Evolutionary conservation across 177 flowering plant genomes (phyloP).

Genomic region (Tripterygium wilfordii): DNA sequence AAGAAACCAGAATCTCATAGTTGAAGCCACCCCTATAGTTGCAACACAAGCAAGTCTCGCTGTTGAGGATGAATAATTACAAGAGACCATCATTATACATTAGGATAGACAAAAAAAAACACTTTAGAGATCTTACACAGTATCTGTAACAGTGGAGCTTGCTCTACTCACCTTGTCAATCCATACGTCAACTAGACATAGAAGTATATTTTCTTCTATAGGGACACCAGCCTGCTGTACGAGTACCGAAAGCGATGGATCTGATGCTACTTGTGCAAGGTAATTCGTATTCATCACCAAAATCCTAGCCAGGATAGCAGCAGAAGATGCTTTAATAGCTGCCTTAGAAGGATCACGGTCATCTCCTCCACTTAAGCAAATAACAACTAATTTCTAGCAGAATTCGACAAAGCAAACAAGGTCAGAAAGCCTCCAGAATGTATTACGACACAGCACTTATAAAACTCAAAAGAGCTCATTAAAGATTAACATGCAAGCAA

Average conservation of each 20-base stretch:
- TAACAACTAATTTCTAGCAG: slow-evolving; percentile 65
- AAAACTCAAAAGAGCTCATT: no score
- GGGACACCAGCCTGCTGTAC: slow-evolving; percentile 69
- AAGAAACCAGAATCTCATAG: no score
- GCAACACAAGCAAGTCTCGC: no score
- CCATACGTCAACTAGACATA: slow-evolving; percentile 84
- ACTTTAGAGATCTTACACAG: no score
- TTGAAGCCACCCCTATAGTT: no score
- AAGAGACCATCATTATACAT: no score
- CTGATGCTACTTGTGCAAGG: slow-evolving; percentile 77
- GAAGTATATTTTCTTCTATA: slow-evolving; percentile 71
- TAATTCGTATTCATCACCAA: slow-evolving; percentile 82
- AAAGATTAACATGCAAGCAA: no score
- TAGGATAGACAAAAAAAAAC: no score
- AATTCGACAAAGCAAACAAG: no score
- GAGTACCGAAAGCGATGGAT: slow-evolving; percentile 46
- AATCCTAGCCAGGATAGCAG: slow-evolving; percentile 83
- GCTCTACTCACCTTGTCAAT: slow-evolving; percentile 73
- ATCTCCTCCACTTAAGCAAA: slow-evolving; percentile 86
- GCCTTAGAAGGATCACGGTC: slow-evolving; percentile 76
- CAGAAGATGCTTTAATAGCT: slow-evolving; percentile 68
- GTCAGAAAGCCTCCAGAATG: no score
- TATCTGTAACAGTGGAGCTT: not conserved
- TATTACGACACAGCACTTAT: no score
- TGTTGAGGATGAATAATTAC: no score